These are phyloP conservation scores for Zygnema cylindricum DNA, from an alignment of 139 green algal genomes.

Conservation along the genomic window DNA sequence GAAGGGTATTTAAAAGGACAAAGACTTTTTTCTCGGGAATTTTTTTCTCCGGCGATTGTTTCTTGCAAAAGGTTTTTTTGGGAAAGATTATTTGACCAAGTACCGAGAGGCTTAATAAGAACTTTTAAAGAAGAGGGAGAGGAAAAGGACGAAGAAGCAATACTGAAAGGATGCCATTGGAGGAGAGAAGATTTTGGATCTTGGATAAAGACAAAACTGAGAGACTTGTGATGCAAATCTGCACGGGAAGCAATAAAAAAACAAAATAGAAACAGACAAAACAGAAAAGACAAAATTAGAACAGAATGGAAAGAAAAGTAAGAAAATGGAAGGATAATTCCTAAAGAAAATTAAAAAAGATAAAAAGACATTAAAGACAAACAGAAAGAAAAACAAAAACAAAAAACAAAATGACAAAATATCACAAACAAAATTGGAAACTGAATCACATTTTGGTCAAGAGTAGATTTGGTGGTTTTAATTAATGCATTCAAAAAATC, in stretches of 20 bases:
- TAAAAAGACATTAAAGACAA: neutral
- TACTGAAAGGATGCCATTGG: slow-evolving; percentile 39
- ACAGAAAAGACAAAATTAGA: neutral
- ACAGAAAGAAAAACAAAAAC: neutral
- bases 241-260: no score
- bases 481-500: neutral
- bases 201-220: slow-evolving; percentile 23
- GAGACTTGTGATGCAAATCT: neutral
- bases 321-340: no score
- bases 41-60: neutral
- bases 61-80: neutral
- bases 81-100: neutral
- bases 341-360: neutral
- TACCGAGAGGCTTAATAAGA: neutral
- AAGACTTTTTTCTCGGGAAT: neutral
- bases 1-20: neutral
- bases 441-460: neutral
- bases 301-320: neutral
- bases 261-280: neutral
- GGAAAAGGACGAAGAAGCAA: neutral
- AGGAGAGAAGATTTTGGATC: neutral
- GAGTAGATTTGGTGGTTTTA: neutral
- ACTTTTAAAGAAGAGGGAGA: neutral
- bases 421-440: neutral
- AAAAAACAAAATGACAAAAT: neutral